These are phyloP conservation scores for Lactarius evosmus DNA, from an alignment of 768 basidiomycete species.

Conservation along the genomic window DNA sequence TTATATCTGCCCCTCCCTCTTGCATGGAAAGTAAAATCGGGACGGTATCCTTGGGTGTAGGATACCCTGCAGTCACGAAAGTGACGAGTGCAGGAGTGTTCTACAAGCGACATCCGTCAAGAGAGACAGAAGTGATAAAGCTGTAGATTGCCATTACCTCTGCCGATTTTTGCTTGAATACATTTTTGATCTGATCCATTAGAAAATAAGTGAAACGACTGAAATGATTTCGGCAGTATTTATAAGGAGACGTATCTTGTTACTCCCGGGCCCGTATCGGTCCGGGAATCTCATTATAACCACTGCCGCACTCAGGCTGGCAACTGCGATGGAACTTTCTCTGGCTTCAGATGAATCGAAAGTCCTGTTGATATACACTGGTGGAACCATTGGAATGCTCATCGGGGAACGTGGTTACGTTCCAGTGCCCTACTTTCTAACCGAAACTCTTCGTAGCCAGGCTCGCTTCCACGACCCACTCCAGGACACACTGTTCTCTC, in stretches of 20 bases:
- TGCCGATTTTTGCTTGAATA: constrained; percentile 63
- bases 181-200: constrained; percentile 71
- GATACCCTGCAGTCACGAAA: constrained; percentile 95
- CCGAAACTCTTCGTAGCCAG: constrained; percentile 78
- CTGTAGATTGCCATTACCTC: constrained; percentile 39
- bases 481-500: constrained; percentile 81
- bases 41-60: constrained; percentile 73
- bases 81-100: constrained; percentile 67
- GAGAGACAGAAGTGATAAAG: neutral
- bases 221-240: neutral
- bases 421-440: constrained; percentile 84
- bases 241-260: neutral
- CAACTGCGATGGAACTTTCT: constrained; percentile 44
- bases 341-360: constrained; percentile 63
- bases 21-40: constrained; percentile 90
- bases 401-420: constrained; percentile 73
- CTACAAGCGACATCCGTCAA: constrained; percentile 36
- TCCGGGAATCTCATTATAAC: too few relatives aligned
- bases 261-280: neutral
- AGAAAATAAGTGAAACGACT: constrained; percentile 20
- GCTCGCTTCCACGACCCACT: constrained; percentile 89
- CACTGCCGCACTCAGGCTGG: neutral
- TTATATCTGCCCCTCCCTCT: constrained; percentile 88
- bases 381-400: constrained; percentile 89
- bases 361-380: constrained; percentile 88